phyloP scores from a whole-genome alignment of 345 rosid species.

The Durio zibethinus region DNA sequence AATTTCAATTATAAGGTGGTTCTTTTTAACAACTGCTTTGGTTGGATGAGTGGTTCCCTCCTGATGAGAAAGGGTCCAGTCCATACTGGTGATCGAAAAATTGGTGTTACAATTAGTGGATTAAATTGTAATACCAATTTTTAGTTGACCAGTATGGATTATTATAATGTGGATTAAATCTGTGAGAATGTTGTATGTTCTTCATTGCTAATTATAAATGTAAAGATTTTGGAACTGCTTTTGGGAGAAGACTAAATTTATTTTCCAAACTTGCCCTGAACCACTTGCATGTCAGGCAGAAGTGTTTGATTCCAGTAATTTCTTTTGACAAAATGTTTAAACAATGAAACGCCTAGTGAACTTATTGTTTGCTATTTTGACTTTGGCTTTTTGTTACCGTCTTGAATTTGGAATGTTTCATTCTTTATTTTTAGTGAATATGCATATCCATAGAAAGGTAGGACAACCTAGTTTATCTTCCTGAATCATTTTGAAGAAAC shows the following conservation, averaged over 20 bases:
- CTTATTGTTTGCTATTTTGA: neutral
- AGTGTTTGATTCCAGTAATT: neutral
- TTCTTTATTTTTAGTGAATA: neutral
- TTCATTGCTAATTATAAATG: neutral
- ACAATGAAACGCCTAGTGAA: neutral
- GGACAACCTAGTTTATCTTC: neutral
- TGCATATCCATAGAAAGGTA: neutral
- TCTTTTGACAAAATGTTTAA: neutral
- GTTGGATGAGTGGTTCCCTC: neutral
- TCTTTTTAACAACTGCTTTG: neutral
- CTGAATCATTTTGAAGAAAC: neutral
- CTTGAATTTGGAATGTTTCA: neutral
- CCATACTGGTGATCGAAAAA: neutral
- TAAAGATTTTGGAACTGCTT: neutral
- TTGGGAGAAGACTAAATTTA: neutral
- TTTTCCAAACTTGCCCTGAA: neutral
- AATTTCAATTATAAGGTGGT: neutral
- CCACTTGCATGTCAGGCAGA: neutral
- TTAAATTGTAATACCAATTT: too few relatives aligned
- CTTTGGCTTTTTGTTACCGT: neutral
- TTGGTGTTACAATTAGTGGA: too few relatives aligned
- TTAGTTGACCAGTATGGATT: too few relatives aligned
- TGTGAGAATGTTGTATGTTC: neutral
- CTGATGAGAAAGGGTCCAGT: neutral
- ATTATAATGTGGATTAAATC: neutral